These are phyloP conservation scores for Exophiala alcalophila DNA, from an alignment of 2,329 filamentous ascomycete genomes.

Conservation along the genomic window DNA sequence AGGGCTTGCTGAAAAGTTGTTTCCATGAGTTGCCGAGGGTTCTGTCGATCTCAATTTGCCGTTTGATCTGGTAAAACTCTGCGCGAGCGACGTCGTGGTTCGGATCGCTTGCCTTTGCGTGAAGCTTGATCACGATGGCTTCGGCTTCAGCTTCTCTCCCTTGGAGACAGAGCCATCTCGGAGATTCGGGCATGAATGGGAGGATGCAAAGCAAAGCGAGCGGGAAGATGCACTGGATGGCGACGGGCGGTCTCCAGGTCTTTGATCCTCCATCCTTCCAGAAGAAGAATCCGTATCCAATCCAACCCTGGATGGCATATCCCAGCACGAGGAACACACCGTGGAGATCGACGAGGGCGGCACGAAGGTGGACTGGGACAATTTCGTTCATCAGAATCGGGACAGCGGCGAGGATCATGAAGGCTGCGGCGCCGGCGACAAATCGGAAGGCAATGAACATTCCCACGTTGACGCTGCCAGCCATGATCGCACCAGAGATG, in stretches of 20 bases:
- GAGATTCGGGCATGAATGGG: constrained; percentile 29
- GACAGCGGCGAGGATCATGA: constrained; percentile 7
- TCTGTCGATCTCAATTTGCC: constrained; percentile 19
- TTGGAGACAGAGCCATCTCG: constrained; percentile 27
- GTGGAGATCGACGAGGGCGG: constrained; percentile 8
- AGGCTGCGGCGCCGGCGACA: constrained; percentile 5
- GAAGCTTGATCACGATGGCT: constrained; percentile 1
- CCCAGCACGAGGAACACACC: constrained; percentile 1
- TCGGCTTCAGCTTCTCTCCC: constrained; percentile 28
- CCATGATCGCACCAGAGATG: constrained; percentile 14
- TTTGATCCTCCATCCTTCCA: background rate
- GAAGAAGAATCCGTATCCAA: constrained; percentile 14
- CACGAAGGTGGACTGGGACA: constrained; percentile 12
- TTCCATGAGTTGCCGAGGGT: constrained; percentile 15
- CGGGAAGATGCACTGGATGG: constrained; percentile 8
- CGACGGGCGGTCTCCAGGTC: constrained; percentile 8
- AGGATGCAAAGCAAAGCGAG: constrained; percentile 21
- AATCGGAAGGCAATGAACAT: constrained; percentile 16
- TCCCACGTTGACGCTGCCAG: constrained; percentile 14
- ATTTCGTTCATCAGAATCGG: constrained; percentile 14
- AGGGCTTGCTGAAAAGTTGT: constrained; percentile 20
- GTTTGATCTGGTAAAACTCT: constrained; percentile 26
- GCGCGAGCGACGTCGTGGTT: constrained; percentile 13
- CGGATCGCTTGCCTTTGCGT: no score
- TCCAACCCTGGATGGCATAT: constrained; percentile 7